Percentiles rank a stretch among this genome's conserved stretches.
Conservation (phyloP, 768 basidiomycete genomes). For the Kwoniella sp. region DNA sequence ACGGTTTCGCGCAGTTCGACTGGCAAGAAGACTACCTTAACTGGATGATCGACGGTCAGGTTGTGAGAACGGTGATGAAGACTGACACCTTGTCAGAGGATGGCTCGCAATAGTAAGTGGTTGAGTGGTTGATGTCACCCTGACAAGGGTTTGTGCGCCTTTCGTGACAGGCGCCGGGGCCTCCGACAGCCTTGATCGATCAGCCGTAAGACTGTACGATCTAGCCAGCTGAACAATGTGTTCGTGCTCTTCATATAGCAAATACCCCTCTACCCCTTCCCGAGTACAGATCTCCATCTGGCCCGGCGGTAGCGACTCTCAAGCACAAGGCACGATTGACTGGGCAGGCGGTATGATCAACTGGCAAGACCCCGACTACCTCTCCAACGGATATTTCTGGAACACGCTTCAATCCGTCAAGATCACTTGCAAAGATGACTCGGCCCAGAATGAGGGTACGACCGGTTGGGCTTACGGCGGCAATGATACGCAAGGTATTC, state of each 20-base stretch:
- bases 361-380: constrained; percentile 77
- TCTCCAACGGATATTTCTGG: constrained; percentile 61
- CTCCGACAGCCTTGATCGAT: too few species aligned
- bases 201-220: too few species aligned
- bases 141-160: too few species aligned
- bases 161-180: too few species aligned
- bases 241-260: constrained; percentile 33
- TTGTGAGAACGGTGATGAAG: constrained; percentile 69
- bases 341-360: constrained; percentile 84
- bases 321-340: constrained; percentile 68
- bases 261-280: constrained; percentile 77
- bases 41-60: constrained; percentile 71
- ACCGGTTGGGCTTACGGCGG: constrained; percentile 43
- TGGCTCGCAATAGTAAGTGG: constrained; percentile 17
- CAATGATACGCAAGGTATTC: constrained; percentile 24
- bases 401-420: constrained; percentile 47
- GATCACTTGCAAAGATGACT: constrained; percentile 42
- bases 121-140: background rate
- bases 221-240: too few species aligned
- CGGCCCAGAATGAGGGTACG: constrained; percentile 9
- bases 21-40: constrained; percentile 72
- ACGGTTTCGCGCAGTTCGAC: constrained; percentile 64
- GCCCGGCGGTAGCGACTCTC: constrained; percentile 73
- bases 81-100: constrained; percentile 60
- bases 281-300: constrained; percentile 78